phyloP scores from a whole-genome alignment of 2,329 filamentous ascomycete genomes.

The Boeremia lycopersici region DNA sequence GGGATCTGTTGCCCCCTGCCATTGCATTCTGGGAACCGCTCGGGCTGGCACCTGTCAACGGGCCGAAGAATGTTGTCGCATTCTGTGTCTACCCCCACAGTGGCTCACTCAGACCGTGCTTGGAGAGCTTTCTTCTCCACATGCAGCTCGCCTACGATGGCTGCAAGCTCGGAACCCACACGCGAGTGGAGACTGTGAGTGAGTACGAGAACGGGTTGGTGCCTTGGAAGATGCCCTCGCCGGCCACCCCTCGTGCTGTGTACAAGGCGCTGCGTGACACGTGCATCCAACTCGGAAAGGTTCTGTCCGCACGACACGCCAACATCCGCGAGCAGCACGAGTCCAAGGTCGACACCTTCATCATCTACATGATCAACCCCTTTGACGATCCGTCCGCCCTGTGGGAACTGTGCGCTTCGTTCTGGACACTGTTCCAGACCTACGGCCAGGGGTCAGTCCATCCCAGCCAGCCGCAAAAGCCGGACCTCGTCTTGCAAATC shows the following conservation, averaged over 20 bases:
- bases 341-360: conserved; percentile 63
- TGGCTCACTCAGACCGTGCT: conserved; percentile 66
- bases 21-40: conserved; percentile 82
- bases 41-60: conserved; percentile 73
- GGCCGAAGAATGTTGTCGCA: conserved; percentile 72
- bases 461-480: conserved; percentile 35
- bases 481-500: conserved; percentile 77
- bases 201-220: conserved; percentile 45
- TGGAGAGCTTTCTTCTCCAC: conserved; percentile 69
- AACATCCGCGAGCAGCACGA: conserved; percentile 44
- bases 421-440: conserved; percentile 72
- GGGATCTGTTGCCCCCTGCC: conserved; percentile 76
- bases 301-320: conserved; percentile 41
- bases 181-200: conserved; percentile 48
- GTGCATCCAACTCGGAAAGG: conserved; percentile 51
- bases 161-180: conserved; percentile 72
- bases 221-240: conserved; percentile 30
- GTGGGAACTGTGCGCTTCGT: conserved; percentile 75
- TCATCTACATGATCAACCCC: conserved; percentile 78
- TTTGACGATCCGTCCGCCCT: conserved; percentile 63
- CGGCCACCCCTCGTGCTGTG: conserved; percentile 27
- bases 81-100: conserved; percentile 74
- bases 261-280: conserved; percentile 42
- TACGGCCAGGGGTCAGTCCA: conserved; percentile 60
- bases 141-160: conserved; percentile 75